A percentile compares a stretch with the other conserved stretches of the same genome.
Conservation (phyloP, 768 basidiomycete species). For the Suillus subaureus region DNA sequence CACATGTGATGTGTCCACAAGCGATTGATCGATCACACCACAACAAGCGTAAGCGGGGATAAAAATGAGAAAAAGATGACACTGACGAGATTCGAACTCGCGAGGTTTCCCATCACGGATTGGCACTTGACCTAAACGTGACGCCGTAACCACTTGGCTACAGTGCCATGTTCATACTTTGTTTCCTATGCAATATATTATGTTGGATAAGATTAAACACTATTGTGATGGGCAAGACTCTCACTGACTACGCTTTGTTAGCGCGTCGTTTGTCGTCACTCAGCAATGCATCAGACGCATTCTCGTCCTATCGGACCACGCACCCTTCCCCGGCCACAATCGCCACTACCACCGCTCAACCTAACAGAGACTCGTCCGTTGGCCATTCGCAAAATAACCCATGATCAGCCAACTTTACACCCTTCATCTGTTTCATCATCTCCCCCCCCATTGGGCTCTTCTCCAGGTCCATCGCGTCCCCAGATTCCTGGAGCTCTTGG, state of each 20-base stretch:
- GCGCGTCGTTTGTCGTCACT: slow-evolving; percentile 19
- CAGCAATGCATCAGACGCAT: slow-evolving; percentile 29
- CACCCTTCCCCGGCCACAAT: slow-evolving; percentile 42
- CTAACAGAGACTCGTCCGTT: slow-evolving; percentile 42
- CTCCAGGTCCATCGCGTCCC: slow-evolving; percentile 34
- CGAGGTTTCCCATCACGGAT: slow-evolving; percentile 61
- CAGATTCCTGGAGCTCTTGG: slow-evolving; percentile 35
- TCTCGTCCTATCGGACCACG: slow-evolving; percentile 57
- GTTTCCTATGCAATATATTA: fast-evolving
- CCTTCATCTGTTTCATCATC: slow-evolving; percentile 33
- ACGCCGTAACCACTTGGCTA: slow-evolving; percentile 64
- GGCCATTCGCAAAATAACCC: slow-evolving; percentile 40
- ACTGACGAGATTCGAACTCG: slow-evolving; percentile 65
- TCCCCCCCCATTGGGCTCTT: slow-evolving; percentile 26
- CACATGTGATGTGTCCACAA: slow-evolving; percentile 11
- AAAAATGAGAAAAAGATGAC: slow-evolving; percentile 37
- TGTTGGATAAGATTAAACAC: background rate
- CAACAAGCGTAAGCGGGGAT: slow-evolving; percentile 2
- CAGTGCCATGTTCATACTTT: slow-evolving; percentile 39
- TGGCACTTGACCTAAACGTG: slow-evolving; percentile 50
- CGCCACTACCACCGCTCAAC: slow-evolving; percentile 35
- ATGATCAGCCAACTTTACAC: slow-evolving; percentile 28
- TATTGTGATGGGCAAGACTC: background rate
- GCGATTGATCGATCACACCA: slow-evolving; percentile 7
- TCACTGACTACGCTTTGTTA: slow-evolving; percentile 11